Evolutionary conservation across 345 rosid species (phyloP), one percentile per base, ranked within the genome.

Genomic region (Ailanthus altissimus): DNA sequence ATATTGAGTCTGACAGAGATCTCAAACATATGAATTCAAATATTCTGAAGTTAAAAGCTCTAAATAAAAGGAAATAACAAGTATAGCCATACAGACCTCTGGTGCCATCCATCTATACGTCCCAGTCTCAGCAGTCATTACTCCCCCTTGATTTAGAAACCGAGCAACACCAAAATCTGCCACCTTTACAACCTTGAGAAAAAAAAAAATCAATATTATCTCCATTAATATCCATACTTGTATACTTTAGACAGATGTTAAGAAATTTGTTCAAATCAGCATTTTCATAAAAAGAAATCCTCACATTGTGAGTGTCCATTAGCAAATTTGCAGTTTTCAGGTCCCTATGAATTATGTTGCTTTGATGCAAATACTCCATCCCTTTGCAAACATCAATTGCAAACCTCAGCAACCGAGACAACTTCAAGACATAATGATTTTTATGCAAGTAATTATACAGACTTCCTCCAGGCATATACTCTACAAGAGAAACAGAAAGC

Each of bases 21-120:
- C 51, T 46, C 42, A 60, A 40, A 57, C 67, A 56, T 36, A 21
- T 40, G 49, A 68, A 72, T 18, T 23, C 26, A 26, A 51, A 20
- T 14, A 15, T 16, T 40, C 49, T 61, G 40, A 18, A 7, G 58
- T 40, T 26, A 11, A 45, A 56, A 70, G 46, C 0, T 5, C 21
- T 58, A 72, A 78, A n/a, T n/a, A 49, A 45, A 63, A 60, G 58
- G 18, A 47, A 28, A 58, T 16, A 77, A 10, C 51, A 67, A 51
- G 58, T 18, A 40, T 46, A 47, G 58, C n/a, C 32, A 77, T 84
- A 51, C 86, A 74, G 49, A 92, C 93, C 92, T 92, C 97, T 47
- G 97, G 94, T 54, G 97, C 97, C 97, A 92, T 90, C 97, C 94
- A 92, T 84, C 94, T 88, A 79, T 92, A 92, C 11, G 97, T 92